Conservation (phyloP, 2,329 filamentous ascomycete species). For the Cladosporium phlei region DNA sequence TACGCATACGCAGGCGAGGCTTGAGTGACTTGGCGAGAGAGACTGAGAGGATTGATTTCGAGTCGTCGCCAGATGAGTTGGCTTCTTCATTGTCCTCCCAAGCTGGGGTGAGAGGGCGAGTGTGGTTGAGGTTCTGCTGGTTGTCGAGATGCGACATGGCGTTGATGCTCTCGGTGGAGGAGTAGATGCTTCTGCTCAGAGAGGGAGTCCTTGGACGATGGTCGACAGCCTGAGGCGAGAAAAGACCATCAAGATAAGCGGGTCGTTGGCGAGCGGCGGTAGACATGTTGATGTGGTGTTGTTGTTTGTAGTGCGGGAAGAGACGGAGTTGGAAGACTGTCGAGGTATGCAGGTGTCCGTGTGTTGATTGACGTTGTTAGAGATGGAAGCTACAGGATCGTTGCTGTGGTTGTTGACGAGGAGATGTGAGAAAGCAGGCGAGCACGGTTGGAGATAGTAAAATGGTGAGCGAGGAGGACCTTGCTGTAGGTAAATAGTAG, state of each 20-base stretch:
- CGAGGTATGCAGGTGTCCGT: too few species aligned
- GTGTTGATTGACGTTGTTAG: too few species aligned
- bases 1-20: slow-evolving; percentile 11
- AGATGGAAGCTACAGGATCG: too few species aligned
- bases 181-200: slow-evolving; percentile 21
- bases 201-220: slow-evolving; percentile 15
- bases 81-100: slow-evolving; percentile 21
- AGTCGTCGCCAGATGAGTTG: slow-evolving; percentile 20
- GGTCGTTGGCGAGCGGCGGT: slow-evolving; percentile 21
- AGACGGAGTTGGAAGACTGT: too few species aligned
- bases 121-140: slow-evolving; percentile 15
- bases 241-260: slow-evolving; percentile 30
- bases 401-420: too few species aligned
- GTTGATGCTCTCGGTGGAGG: slow-evolving; percentile 27
- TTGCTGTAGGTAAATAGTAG: too few species aligned
- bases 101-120: slow-evolving; percentile 25
- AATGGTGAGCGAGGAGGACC: too few species aligned
- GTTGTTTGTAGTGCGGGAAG: background rate
- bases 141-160: slow-evolving; percentile 20
- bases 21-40: slow-evolving; percentile 10
- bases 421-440: too few species aligned
- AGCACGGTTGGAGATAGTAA: too few species aligned
- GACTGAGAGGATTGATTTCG: slow-evolving; percentile 17
- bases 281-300: slow-evolving; percentile 1
- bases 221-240: slow-evolving; percentile 18